Evolutionary conservation across 352 stramenopile genomes (phyloP).

Genomic region (Pythium grandisporangium): DNA sequence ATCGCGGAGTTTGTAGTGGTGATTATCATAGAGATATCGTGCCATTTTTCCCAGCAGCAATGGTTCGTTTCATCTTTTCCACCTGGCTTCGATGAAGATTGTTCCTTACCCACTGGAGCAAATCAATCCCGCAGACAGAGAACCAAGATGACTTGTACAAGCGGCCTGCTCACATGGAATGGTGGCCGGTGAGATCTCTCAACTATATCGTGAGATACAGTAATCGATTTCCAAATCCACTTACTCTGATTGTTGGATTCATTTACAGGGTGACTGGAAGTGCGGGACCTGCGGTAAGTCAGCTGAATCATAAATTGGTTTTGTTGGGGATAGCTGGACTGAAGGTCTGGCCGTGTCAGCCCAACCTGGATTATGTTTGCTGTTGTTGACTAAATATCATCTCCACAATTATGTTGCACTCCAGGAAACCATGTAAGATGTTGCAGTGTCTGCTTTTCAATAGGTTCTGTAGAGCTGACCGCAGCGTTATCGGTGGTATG

Average conservation of each 20-base stretch:
- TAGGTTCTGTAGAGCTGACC: conserved; percentile 5
- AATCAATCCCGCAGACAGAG: background rate
- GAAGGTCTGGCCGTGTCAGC: too few species aligned
- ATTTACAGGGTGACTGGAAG: conserved; percentile 62
- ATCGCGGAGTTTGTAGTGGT: too few species aligned
- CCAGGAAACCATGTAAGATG: conserved; percentile 13
- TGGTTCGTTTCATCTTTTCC: too few species aligned
- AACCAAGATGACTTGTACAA: background rate
- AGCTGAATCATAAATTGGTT: too few species aligned
- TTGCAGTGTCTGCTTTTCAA: background rate
- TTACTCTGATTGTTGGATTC: conserved; percentile 1
- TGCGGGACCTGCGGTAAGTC: conserved; percentile 54
- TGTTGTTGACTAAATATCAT: background rate
- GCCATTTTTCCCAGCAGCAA: too few species aligned
- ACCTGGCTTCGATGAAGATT: too few species aligned
- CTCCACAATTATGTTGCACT: background rate
- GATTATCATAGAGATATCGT: too few species aligned
- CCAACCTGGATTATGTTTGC: too few species aligned
- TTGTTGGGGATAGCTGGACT: too few species aligned
- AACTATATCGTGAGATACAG: background rate
- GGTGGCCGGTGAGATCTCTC: conserved; percentile 52
- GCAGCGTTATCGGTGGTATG: conserved; percentile 4
- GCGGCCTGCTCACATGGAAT: conserved; percentile 52
- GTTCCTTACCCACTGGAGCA: too few species aligned
- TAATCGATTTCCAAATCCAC: background rate